Evolutionary conservation across 2,329 filamentous ascomycete species (phyloP).

Genomic region (Talaromyces funiculosus): DNA sequence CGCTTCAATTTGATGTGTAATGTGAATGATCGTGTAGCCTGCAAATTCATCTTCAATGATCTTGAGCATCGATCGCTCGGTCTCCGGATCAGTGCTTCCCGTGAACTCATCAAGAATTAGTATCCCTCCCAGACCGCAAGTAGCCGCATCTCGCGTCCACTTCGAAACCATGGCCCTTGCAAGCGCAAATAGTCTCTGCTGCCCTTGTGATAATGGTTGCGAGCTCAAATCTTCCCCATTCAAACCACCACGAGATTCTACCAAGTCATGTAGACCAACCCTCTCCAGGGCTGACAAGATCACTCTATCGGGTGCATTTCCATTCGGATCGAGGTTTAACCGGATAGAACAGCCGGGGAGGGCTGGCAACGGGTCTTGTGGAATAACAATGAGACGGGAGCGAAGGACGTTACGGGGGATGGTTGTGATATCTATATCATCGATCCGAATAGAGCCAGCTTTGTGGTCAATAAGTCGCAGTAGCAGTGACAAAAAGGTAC

Average conservation of each 20-base stretch:
- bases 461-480: slow-evolving; percentile 46
- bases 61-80: neutral
- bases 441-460: slow-evolving; percentile 42
- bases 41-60: slow-evolving; percentile 3
- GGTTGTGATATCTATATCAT: slow-evolving; percentile 19
- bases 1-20: slow-evolving; percentile 4
- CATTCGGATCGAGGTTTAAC: slow-evolving; percentile 45
- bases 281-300: slow-evolving; percentile 42
- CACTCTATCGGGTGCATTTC: slow-evolving; percentile 31
- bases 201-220: slow-evolving; percentile 41
- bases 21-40: slow-evolving; percentile 1
- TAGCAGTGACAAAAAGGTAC: slow-evolving; percentile 20
- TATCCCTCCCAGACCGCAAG: neutral
- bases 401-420: slow-evolving; percentile 30
- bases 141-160: neutral
- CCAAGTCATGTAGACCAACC: slow-evolving; percentile 40
- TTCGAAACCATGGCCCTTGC: slow-evolving; percentile 33
- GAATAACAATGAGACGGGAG: slow-evolving; percentile 42
- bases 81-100: neutral
- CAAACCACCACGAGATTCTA: slow-evolving; percentile 37
- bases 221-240: slow-evolving; percentile 28
- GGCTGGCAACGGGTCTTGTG: slow-evolving; percentile 48
- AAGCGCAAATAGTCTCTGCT: slow-evolving; percentile 48
- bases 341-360: slow-evolving; percentile 43
- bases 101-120: slow-evolving; percentile 9